Evolutionary conservation across 345 rosid genomes (phyloP), one percentile per base, ranked within the genome.

Genomic region (thale cress (Arabidopsis thaliana)): DNA sequence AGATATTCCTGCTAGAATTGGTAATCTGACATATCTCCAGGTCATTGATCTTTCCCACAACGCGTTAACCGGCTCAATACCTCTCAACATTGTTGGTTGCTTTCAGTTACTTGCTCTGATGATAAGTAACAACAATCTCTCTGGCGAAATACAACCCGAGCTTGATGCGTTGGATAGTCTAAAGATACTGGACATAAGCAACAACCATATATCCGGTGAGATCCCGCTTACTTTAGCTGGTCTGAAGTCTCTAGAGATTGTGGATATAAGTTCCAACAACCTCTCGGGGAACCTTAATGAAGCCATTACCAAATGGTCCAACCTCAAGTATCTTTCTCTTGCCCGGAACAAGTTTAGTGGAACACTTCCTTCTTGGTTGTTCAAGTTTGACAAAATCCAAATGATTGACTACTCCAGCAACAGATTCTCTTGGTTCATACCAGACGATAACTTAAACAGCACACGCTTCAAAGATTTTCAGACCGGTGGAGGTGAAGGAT

Each of bases 181-280:
- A 57, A 87, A 86, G 83, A 88, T 93, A 75, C 80, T 93, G 14
- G 97, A 93, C 70, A 83, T 89, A 61, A 87, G 97, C 87, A 88
- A 80, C 81, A 93, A 93, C 83, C 64, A 45, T 71, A 82, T 89
- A 38, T 89, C 96, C 0, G 97, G 98, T 36, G 97, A 91, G 84
- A 89, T 93, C 55, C 97, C 97, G 0, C 84, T 91, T 42, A 93
- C 98, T 64, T 74, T 93, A 71, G 98, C 97, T 0, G 90, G 98
- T 14, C 79, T 92, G 24, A 93, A 86, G 81, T 93, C 94, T 0
- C 88, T 91, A 7, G 97, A 93, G 83, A 72, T 93, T 34, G 98
- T 93, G 56, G 98, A 91, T 76, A 84, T 93, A 52, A 87, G 97
- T 70, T 86, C 86, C 52, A 93, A 91, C 80, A 89, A 85, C 81